Percentiles rank a stretch among this genome's conserved stretches.
Evolutionary conservation across 2,329 filamentous ascomycete species (phyloP).

Genomic region (Colletotrichum shisoi): DNA sequence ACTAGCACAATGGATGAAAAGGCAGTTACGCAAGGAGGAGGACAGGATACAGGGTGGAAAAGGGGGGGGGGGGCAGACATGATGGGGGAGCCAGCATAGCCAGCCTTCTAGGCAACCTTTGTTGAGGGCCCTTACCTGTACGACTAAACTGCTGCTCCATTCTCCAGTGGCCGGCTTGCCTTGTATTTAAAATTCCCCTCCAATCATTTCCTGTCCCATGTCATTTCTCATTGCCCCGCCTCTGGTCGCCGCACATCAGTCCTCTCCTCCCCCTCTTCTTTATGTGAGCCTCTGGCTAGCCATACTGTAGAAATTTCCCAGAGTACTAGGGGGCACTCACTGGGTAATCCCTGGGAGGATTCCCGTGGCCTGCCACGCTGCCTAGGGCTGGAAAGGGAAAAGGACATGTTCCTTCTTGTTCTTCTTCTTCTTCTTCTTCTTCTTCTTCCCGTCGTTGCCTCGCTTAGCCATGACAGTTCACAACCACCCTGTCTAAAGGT

Average conservation of each 20-base stretch:
- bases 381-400: neutral
- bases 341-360: constrained; percentile 12
- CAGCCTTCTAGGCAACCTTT: constrained; percentile 28
- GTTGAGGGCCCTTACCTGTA: constrained; percentile 17
- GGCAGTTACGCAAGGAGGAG: constrained; percentile 14
- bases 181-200: constrained; percentile 8
- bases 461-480: constrained; percentile 32
- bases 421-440: constrained; percentile 12
- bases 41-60: neutral
- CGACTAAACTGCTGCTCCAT: constrained; percentile 2
- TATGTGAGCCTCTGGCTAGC: neutral
- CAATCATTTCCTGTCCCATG: neutral
- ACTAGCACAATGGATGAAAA: neutral
- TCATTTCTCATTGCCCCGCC: neutral
- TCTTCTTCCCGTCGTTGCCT: constrained; percentile 23
- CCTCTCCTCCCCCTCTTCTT: neutral
- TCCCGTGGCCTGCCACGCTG: neutral
- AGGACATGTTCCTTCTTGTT: constrained; percentile 10
- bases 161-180: constrained; percentile 5
- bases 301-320: constrained; percentile 18
- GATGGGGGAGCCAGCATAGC: neutral
- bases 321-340: constrained; percentile 11
- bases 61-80: neutral
- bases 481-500: constrained; percentile 29
- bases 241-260: neutral